Evolutionary conservation across 176 grass and related monocot species (phyloP), one percentile per base, ranked within the genome.

Genomic region (Oryza punctata): DNA sequence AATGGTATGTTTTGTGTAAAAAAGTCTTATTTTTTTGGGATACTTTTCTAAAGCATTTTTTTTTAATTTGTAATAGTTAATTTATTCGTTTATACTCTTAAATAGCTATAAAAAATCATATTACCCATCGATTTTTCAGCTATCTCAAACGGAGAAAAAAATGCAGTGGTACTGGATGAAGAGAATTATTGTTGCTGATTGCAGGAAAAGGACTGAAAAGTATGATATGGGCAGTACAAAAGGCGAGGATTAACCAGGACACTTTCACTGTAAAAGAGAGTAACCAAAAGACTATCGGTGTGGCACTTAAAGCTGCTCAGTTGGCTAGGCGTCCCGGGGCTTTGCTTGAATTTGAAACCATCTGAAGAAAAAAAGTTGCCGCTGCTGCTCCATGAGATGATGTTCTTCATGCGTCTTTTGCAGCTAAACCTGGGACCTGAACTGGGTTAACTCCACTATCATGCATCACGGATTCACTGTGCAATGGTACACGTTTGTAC

Each of bases 291-390:
- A 3, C 19, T 27, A 45, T 11, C 0, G 12, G 19, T 10, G 63
- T 1, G 50, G 19, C 29, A 35, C 73, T 59, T 47, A 37, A 77
- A 81, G 72, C 67, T 64, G 69, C 33, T 35, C 33, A 35, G 33
- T 35, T 35, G 33, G 33, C 33, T 35, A 35, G 33, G 4, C 5
- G 33, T 35, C 33, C 33, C 37, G 52, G 19, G 52, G 16, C 52
- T 57, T 79, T 86, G 88, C 78, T 86, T 90, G 13, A 4, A 26
- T 86, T 82, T 23, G 88, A 90, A 74, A 86, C 66, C 78, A 89
- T 76, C 83, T 43, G 72, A 69, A 67, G 35, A 7, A 37, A 82
- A 82, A 86, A 61, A 11, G 57, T 24, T 24, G 9, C 7, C 9
- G 78, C 61, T 45, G 72, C 18, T 57, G 47, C 72, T 64, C 33